Evolutionary conservation across 2,329 filamentous ascomycete species (phyloP), one percentile per base, ranked within the genome.

Genomic region (Didymella segeticola): DNA sequence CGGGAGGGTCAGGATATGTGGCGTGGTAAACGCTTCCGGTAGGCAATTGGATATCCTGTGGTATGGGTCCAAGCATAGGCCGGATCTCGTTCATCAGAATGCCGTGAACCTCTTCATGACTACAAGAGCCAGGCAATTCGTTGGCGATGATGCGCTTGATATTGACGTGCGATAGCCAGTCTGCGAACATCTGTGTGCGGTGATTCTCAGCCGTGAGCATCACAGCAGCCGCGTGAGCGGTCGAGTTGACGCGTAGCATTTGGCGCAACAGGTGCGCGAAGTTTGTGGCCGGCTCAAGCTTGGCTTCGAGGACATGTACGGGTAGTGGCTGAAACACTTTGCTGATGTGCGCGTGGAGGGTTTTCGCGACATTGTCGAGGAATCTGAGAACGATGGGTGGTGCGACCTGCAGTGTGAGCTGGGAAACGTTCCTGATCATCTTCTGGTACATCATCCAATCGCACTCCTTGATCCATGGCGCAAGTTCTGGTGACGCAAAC

Each of bases 371-470:
- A 62, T 88, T 93, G 62, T 90, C 86, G 26, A 99, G 83, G 2
- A 93, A 92, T 66, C 93, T 90, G 54, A 97, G 81, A 6, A 98
- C 93, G 3, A 88, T 84, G 53, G 93, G 90, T 1, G 95, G 95
- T 4, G 96, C 89, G 12, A 96, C 93, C 72, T 98, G 93, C 7
- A 97, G 82, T 4, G 91, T 95, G 33, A 98, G 81, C n/a, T 88
- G 87, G 1, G 90, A 89, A 33, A 98, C 86, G 57, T 97, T 96
- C 47, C 89, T 88, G 78, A 97, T 92, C 89, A 98, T 96, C 63
- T 93, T 92, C 73, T 98, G 92, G 72, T 99, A 99, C 78, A 97
- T 90, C 27, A 93, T 83, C 77, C 95, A 96, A 73, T 99, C 95
- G 71, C 91, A 96, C 72, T 96, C 89, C 71, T 95, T 90, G 57